Evolutionary conservation across 768 basidiomycete genomes (phyloP), one percentile per base, ranked within the genome.

Genomic region (Termitomyces sp.): DNA sequence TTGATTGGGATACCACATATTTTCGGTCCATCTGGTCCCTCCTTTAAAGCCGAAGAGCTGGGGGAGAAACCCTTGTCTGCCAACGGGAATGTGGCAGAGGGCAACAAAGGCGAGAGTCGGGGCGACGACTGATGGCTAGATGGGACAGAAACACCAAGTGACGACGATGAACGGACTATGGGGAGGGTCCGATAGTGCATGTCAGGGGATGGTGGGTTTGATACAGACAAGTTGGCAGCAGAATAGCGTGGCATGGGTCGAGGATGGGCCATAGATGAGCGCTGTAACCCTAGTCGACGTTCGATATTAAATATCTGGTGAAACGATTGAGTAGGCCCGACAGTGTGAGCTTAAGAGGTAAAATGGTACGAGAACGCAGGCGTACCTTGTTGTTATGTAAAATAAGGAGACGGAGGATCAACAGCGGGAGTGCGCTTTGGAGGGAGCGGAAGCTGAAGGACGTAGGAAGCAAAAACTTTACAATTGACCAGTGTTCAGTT

Each of bases 1-100:
- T 90, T 90, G 63, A 90, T 74, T 14, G 87, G 88, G 65, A 90
- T 63, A 10, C 89, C 89, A 58, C 77, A 89, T 59, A 90, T 73
- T 12, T 79, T 83, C 0, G 88, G 86, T 10, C 66, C 62, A 47
- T 74, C 74, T 11, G 70, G 62, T 46, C 71, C 69, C 49, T 73
- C 74, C 55, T 73, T 70, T 19, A 70, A 51, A 54, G 60, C 43
- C 48, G 65, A 19, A 58, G 68, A 53, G 49, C 65, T 67, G 47
- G 71, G 61, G 14, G 71, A 66, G 16, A 73, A 65, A 5, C 69
- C 68, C 55, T 79, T 78, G 55, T 75, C 77, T 6, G 78, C 66
- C 55, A 72, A 77, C 37, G 70, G 67, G 16, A 79, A 69, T 35
- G 77, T 67, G 29, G 81, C 69, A 40, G 82, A 73, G 11, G 83